A percentile compares a stretch with the other conserved stretches of the same genome.
phyloP scores from a whole-genome alignment of 1,284 basidiomycete species.

The Inonotus obliquus region DNA sequence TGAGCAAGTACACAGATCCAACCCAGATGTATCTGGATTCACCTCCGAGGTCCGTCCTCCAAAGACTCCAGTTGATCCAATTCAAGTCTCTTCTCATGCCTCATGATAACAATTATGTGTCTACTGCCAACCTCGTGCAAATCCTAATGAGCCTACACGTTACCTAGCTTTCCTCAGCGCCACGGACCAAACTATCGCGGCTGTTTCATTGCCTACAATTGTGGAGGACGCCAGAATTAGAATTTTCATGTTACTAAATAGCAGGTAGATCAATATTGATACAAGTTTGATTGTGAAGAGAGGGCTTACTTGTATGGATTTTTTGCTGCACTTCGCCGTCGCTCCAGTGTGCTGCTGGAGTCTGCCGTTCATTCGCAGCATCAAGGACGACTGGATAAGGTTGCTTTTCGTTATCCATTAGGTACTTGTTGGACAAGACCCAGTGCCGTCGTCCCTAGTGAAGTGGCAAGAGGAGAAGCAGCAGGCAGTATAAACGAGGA shows the following conservation, averaged over 20 bases:
- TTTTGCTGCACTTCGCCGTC: slow-evolving; percentile 13
- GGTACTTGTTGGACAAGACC: background rate
- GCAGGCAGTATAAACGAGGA: background rate
- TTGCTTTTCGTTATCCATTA: background rate
- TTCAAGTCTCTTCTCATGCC: no score
- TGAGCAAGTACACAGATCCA: slow-evolving; percentile 30
- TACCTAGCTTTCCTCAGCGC: no score
- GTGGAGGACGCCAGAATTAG: slow-evolving; percentile 13
- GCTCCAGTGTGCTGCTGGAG: slow-evolving; percentile 13
- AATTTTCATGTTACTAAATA: slow-evolving; percentile 14
- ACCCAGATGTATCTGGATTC: slow-evolving; percentile 24
- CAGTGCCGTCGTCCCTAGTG: background rate
- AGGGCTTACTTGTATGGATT: slow-evolving; percentile 16
- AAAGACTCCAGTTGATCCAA: slow-evolving; percentile 32
- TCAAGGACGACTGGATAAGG: background rate
- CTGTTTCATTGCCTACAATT: no score
- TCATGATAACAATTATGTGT: no score
- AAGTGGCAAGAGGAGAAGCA: background rate
- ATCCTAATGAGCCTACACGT: no score
- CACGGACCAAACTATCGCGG: no score
- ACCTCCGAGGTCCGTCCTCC: slow-evolving; percentile 30
- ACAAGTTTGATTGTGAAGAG: background rate
- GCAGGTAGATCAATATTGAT: background rate
- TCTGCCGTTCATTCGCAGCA: background rate
- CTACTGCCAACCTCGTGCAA: no score